phyloP scores from a whole-genome alignment of 2,329 filamentous ascomycete species.

The Fusarium verrucosum region DNA sequence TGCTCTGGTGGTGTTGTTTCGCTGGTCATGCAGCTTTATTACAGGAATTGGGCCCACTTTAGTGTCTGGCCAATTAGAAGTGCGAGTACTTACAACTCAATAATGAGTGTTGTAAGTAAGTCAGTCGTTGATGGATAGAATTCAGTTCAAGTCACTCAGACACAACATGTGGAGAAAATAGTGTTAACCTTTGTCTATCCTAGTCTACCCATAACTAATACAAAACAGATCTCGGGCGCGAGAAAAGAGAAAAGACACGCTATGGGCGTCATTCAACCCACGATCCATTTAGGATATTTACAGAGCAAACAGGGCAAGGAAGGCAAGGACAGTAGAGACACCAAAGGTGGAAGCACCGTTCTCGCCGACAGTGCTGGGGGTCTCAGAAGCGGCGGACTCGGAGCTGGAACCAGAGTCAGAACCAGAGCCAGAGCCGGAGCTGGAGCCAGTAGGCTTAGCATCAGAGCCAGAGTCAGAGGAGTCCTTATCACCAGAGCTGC shows the following conservation, averaged over 20 bases:
- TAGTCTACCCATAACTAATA: constrained; percentile 43
- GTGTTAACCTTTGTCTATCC: constrained; percentile 42
- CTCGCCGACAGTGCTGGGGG: constrained; percentile 22
- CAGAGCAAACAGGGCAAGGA: constrained; percentile 40
- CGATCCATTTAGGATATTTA: constrained; percentile 40
- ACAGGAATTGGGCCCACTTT: neutral
- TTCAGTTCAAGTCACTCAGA: too few species aligned
- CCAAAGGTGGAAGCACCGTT: constrained; percentile 33
- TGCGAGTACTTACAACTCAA: neutral
- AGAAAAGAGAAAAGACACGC: constrained; percentile 40
- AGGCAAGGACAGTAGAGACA: constrained; percentile 33
- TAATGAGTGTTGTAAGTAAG: too few species aligned
- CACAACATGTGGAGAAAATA: constrained; percentile 15
- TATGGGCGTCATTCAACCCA: constrained; percentile 39
- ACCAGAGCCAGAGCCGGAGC: constrained; percentile 54
- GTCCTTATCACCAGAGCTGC: too few species aligned
- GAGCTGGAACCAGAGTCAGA: constrained; percentile 26
- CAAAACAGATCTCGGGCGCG: constrained; percentile 44
- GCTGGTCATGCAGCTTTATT: too few species aligned
- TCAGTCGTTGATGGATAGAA: too few species aligned
- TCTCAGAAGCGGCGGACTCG: constrained; percentile 27
- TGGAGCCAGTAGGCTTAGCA: constrained; percentile 55
- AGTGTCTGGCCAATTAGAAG: neutral
- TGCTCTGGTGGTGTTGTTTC: neutral
- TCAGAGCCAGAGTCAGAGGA: too few species aligned